A percentile compares a stretch with the other conserved stretches of the same genome.
These are phyloP conservation scores for Taphrina confusa DNA, from an alignment of 1,139 yeast species.

Conservation along the genomic window DNA sequence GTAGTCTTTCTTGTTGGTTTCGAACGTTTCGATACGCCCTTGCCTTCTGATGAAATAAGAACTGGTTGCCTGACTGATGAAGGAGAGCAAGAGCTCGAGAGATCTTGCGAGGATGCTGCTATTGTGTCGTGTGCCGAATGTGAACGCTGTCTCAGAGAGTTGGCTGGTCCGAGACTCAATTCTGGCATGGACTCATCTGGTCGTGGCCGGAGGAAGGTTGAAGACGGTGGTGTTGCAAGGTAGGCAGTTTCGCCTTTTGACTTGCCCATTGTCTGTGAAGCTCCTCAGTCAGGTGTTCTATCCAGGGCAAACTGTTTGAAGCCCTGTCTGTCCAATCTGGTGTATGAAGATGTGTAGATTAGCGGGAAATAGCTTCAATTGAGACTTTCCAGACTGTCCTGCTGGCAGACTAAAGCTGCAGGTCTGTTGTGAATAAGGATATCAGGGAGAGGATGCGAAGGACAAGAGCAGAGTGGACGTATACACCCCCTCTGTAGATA, in stretches of 20 bases:
- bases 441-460: too few relatives aligned
- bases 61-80: background rate
- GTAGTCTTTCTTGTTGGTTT: slow-evolving; percentile 53
- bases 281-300: too few relatives aligned
- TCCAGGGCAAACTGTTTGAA: too few relatives aligned
- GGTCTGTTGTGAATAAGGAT: too few relatives aligned
- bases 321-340: too few relatives aligned
- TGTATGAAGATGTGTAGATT: too few relatives aligned
- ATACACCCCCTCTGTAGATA: too few relatives aligned
- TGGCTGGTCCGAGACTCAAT: slow-evolving; percentile 11
- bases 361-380: too few relatives aligned
- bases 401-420: too few relatives aligned
- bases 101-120: background rate
- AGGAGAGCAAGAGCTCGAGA: background rate
- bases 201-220: slow-evolving; percentile 10
- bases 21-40: background rate
- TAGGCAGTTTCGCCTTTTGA: slow-evolving; percentile 1
- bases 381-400: too few relatives aligned
- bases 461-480: too few relatives aligned
- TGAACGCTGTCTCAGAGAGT: background rate
- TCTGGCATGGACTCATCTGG: slow-evolving; percentile 26
- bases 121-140: background rate
- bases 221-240: slow-evolving; percentile 27
- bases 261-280: too few relatives aligned
- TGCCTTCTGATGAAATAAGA: background rate